A percentile compares a stretch with the other conserved stretches of the same genome.
phyloP scores from a whole-genome alignment of 2,329 filamentous ascomycete genomes.

The Pseudogymnoascus sp. region DNA sequence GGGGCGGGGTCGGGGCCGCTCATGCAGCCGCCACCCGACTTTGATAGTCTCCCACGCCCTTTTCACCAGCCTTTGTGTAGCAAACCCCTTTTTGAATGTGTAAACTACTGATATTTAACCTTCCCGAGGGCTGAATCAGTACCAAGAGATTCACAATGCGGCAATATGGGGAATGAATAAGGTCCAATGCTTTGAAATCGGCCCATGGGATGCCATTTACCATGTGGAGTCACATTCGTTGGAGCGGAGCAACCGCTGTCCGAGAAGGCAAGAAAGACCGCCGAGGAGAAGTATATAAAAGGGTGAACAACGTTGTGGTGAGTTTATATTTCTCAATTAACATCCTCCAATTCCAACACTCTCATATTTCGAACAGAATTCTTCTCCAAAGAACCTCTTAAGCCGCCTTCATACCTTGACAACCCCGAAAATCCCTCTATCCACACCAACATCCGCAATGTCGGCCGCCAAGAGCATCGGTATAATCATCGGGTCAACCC shows the following conservation, averaged over 20 bases:
- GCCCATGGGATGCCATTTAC: background rate
- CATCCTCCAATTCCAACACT: background rate
- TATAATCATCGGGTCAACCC: conserved; percentile 33
- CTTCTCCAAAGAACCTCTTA: background rate
- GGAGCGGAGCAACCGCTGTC: background rate
- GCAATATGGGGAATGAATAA: background rate
- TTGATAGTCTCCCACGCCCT: background rate
- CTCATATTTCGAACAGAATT: background rate
- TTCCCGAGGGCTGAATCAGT: background rate
- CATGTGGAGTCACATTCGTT: background rate
- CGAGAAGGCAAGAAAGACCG: background rate
- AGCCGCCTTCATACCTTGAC: background rate
- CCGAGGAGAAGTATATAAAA: background rate
- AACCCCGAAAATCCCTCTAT: background rate
- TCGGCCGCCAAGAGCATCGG: conserved; percentile 19
- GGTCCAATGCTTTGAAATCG: background rate
- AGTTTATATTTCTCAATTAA: background rate
- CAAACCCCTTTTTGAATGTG: background rate
- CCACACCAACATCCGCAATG: background rate
- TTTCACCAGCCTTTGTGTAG: background rate
- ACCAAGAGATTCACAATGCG: background rate
- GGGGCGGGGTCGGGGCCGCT: conserved; percentile 3
- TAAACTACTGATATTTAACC: background rate
- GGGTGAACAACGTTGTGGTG: background rate
- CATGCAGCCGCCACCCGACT: background rate